Evolutionary conservation across 202 grass and related monocot species (phyloP), one percentile per base, ranked within the genome.

Genomic region (Panicum hallii): DNA sequence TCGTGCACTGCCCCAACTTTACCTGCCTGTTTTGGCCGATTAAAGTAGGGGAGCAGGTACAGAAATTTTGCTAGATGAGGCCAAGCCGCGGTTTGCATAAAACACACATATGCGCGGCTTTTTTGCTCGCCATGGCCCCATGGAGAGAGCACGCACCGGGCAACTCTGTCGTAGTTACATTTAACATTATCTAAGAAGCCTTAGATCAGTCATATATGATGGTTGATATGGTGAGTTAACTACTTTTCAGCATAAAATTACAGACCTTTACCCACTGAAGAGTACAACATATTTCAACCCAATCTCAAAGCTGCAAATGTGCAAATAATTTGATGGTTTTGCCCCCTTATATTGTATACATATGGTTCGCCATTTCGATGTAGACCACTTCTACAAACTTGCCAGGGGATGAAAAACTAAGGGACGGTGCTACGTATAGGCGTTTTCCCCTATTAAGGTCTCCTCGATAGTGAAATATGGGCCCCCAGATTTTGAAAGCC

Each of bases 1-100:
- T 82, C 67, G 67, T 60, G 67, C 79, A 82, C 67, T 82, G 67
- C 1, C 40, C 40, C 16, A 62, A 5, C 79, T 82, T 72, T 61
- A 48, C 54, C 79, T 72, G 67, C 79, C 79, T 11, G 16, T 82
- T 61, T 60, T 72, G 53, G 79, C 22, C 44, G 23, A 70, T 82
- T 72, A 52, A 72, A 82, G 58, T 36, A 72, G 67, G 67, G 34
- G 22, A 46, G 52, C 79, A 60, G 67, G 40, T 72, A 61, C 53
- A 58, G 6, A 38, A 81, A 57, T 61, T 48, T 82, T 82, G 79
- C 67, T 48, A 82, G 16, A 61, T 62, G 67, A 61, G 41, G 79
- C 23, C 79, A 62, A 82, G 53, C 53, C 28, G 16, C 10, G 43
- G 28, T 70, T 23, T 47, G 4, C 75, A 58, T 58, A 32, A 8